phyloP scores from a whole-genome alignment of 352 stramenopile genomes.

The Phytopythium mirpurense region DNA sequence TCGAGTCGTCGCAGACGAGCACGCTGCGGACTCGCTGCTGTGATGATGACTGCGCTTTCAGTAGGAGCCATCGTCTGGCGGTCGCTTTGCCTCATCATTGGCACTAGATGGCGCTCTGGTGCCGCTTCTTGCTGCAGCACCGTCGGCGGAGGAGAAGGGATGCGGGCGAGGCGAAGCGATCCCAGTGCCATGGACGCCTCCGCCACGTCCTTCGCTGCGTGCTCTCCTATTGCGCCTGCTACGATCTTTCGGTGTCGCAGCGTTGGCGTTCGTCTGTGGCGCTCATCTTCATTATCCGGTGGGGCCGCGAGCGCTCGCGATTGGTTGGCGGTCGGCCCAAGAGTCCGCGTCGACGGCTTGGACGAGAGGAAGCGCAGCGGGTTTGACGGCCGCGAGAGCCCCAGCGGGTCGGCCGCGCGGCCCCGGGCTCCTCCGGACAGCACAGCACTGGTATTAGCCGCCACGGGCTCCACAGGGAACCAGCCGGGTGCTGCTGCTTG shows the following conservation, averaged over 20 bases:
- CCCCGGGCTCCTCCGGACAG: neutral
- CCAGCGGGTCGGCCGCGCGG: conserved; percentile 17
- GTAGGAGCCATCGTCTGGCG: neutral
- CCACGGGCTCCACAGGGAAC: conserved; percentile 7
- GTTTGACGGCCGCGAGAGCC: conserved; percentile 23
- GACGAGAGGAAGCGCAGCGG: conserved; percentile 21
- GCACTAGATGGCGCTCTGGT: neutral
- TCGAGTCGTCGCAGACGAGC: neutral
- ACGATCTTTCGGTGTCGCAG: conserved; percentile 4
- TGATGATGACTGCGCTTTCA: neutral
- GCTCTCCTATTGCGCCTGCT: neutral
- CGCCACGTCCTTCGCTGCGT: neutral
- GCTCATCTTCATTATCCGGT: neutral
- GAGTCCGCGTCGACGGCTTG: conserved; percentile 10
- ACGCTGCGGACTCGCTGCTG: neutral
- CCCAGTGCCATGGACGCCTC: conserved; percentile 30
- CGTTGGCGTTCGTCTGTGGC: neutral
- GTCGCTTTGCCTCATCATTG: neutral
- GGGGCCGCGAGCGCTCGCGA: neutral
- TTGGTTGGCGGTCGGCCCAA: neutral
- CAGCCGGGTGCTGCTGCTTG: neutral
- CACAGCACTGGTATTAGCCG: neutral
- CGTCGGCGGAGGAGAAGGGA: conserved; percentile 3
- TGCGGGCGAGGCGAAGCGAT: conserved; percentile 31
- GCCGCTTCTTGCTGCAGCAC: neutral